Evolutionary conservation across 1,284 basidiomycete species (phyloP), one percentile per base, ranked within the genome.

Genomic region (Peniophora sp.): DNA sequence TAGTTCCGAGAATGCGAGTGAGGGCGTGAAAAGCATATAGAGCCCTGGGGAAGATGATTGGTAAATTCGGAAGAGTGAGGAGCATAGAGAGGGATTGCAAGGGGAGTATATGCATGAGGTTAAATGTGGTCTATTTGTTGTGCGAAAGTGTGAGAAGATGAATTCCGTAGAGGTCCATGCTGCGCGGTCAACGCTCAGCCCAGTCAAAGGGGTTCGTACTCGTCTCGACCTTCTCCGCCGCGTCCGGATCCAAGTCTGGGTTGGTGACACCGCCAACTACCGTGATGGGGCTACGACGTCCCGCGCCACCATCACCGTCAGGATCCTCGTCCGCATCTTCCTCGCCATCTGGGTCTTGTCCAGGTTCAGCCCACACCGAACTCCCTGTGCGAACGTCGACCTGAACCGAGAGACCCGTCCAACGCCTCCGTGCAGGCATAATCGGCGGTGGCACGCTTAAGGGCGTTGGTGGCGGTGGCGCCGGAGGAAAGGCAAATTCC

Each of bases 181-280:
- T 15, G 39, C 5, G 15, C 39, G 39, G 14, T 54, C 43, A 57
- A 9, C 53, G 55, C 36, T 57, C 56, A 5, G 53, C 54, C 55
- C 56, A 52, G 10, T 34, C 48, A 18, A 32, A 32, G 12, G 27
- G 5, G 27, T 50, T 48, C 42, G 42, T 45, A 22, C 43, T 48
- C 20, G 49, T 35, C 15, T 27, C 10, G 20, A 22, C 48, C 15
- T 42, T 17, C 47, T 51, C 43, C 37, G 34, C 46, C 17, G n/a
- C 14, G 27, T 54, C 55, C 8, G 27, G 27, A 32, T 32, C 27
- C 27, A 32, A 32, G 27, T 32, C 27, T 32, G 27, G 27, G 27
- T 32, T 32, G 5, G 27, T 32, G 27, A 32, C 27, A 5, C 27
- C 27, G 27, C 27, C 27, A 12, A 32, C 27, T 5, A 32, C 6